phyloP scores from a whole-genome alignment of 192 early-diverging fungal genomes.

The Dissophora globulifera region DNA sequence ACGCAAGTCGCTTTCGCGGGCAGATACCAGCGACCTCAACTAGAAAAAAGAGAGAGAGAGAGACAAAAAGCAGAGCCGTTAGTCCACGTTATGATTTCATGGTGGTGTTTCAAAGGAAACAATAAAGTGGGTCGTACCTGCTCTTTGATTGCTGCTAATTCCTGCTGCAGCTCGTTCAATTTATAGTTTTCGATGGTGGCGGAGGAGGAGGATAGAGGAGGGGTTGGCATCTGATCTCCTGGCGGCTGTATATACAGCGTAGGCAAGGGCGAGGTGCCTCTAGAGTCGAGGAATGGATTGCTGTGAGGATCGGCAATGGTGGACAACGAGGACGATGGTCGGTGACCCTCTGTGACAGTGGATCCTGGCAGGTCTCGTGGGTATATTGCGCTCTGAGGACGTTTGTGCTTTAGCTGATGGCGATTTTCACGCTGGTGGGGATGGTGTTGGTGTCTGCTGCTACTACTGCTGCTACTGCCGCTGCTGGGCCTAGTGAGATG shows the following conservation, averaged over 20 bases:
- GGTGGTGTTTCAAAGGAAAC: no score
- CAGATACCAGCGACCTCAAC: conserved; percentile 35
- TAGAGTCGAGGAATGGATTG: conserved; percentile 11
- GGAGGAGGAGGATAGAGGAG: no score
- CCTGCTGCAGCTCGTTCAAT: conserved; percentile 24
- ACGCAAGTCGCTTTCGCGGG: conserved; percentile 10
- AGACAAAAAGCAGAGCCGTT: no score
- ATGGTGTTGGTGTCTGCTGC: not conserved
- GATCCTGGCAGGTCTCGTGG: not conserved
- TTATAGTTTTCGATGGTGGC: conserved; percentile 19
- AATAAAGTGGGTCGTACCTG: conserved; percentile 15
- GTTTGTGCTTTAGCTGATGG: not conserved
- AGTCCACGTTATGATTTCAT: no score
- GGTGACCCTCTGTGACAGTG: not conserved
- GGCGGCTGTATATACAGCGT: no score
- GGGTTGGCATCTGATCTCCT: not conserved
- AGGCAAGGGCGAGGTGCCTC: conserved; percentile 6
- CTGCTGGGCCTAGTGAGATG: no score
- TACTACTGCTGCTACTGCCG: no score
- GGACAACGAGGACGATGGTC: not conserved
- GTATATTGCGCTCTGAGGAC: conserved; percentile 8
- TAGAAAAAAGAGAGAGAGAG: not conserved
- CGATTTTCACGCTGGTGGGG: not conserved
- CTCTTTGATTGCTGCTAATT: conserved; percentile 35
- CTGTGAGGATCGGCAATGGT: not conserved